Base-by-base conservation (phyloP, 768 basidiomycete genomes). In the Trametes punicea region DNA sequence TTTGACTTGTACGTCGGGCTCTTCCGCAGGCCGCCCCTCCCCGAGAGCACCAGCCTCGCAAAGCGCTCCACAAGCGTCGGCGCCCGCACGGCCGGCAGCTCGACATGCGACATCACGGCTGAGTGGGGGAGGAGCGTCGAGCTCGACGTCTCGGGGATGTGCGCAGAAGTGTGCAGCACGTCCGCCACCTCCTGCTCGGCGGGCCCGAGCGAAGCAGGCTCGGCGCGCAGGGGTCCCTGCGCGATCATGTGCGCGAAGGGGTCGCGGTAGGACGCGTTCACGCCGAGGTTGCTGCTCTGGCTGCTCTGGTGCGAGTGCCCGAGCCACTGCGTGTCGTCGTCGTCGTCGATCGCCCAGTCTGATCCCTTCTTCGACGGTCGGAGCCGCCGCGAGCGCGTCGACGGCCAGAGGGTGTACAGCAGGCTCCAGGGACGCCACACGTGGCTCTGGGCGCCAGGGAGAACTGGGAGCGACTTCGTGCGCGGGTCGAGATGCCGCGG, bases 41-140 rank as follows among this genome's bases (percentile, higher is more conserved):
- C 34, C 13, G 34, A n/a, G 15, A 36, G 34, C 34, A 36, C 34
- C 51, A 44, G 45, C 13, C 39, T 44, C 46, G 50, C 27, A 33
- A 59, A 38, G 27, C 57, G 57, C 47, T 59, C 51, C 31, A 59
- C 26, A 41, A 59, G 30, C 21, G 57, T 54, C 33, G 57, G 57
- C 25, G 48, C 51, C 40, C 52, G 46, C 42, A 57, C 31, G 51
- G 31, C 38, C 7, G 51, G 57, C 18, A 40, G 27, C 16, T 31
- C 36, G 39, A 59, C 20, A 20, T 36, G 34, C 34, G n/a, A 5
- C 34, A 15, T 5, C 34, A n/a, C 8, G 34, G 13, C 8, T n/a
- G 34, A 1, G 34, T 33, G 51, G n/a, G 57, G 42, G 7, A 59
- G 51, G 31, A 59, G 40, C 38, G 51, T 34, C 27, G 47, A 38